These are phyloP conservation scores for Verbascum thapsus DNA, from an alignment of 257 asterid genomes.

Conservation along the genomic window DNA sequence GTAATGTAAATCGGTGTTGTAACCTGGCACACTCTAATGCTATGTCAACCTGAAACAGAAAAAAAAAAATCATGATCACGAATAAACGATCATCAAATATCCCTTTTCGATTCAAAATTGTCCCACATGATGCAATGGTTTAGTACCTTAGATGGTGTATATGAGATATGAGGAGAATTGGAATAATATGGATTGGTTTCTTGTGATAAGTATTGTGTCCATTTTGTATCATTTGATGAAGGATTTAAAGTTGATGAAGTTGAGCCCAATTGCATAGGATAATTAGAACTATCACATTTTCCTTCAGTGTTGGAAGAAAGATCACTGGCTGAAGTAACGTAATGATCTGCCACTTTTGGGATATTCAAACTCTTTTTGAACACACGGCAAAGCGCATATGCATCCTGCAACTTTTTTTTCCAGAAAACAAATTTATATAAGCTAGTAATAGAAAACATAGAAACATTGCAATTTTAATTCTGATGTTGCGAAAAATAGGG, in stretches of 20 bases:
- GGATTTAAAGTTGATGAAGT: conserved; percentile 40
- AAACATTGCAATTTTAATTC: too few relatives aligned
- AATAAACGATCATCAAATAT: neutral
- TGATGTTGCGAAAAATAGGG: too few relatives aligned
- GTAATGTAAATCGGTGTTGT: conserved; percentile 71
- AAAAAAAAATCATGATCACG: neutral
- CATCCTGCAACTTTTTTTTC: conserved; percentile 47
- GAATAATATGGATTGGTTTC: conserved; percentile 66
- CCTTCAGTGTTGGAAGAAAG: conserved; percentile 64
- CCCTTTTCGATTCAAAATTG: too few relatives aligned
- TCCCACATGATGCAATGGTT: too few relatives aligned
- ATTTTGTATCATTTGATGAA: conserved; percentile 51
- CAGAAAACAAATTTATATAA: neutral
- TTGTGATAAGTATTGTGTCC: conserved; percentile 84
- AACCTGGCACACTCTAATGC: conserved; percentile 90
- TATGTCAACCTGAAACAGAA: conserved; percentile 62
- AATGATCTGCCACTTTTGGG: conserved; percentile 63
- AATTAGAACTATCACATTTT: conserved; percentile 48
- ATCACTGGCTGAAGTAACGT: conserved; percentile 49
- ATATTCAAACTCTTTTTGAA: conserved; percentile 87
- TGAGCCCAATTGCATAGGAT: conserved; percentile 43
- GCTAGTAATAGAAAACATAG: too few relatives aligned
- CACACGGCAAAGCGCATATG: conserved; percentile 91
- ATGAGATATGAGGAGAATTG: conserved; percentile 41
- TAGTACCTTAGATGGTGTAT: conserved; percentile 75